phyloP scores from a whole-genome alignment of 179 eudicot species.

The Amaranthus tricolor region DNA sequence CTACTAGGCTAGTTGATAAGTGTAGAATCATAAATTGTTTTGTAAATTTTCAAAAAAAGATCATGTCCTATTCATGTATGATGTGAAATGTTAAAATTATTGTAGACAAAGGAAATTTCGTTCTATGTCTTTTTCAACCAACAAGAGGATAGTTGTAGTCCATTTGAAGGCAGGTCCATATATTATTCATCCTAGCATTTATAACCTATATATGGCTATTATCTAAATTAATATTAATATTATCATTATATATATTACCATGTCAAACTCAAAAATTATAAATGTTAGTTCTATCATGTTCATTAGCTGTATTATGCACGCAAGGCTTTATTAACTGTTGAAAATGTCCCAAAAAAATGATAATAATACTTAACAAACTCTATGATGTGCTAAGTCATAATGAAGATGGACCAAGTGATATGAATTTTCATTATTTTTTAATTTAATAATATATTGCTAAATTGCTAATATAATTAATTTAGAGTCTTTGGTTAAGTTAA shows the following conservation, averaged over 20 bases:
- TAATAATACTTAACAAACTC: constrained; percentile 5
- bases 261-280: constrained; percentile 4
- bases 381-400: constrained; percentile 12
- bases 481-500: no score
- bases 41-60: not conserved
- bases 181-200: not conserved
- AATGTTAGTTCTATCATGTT: constrained; percentile 2
- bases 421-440: not conserved
- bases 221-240: no score
- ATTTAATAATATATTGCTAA: not conserved
- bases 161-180: not conserved
- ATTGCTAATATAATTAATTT: no score
- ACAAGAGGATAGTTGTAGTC: constrained; percentile 10
- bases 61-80: not conserved
- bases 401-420: constrained; percentile 1
- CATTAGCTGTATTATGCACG: not conserved
- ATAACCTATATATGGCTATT: not conserved
- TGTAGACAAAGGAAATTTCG: constrained; percentile 1
- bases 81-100: constrained; percentile 8
- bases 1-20: no score
- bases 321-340: not conserved
- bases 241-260: not conserved
- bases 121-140: not conserved
- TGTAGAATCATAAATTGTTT: no score
- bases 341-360: not conserved